Evolutionary conservation across 2,329 filamentous ascomycete species (phyloP), one percentile per base, ranked within the genome.

Genomic region (Colletotrichum paranaense): DNA sequence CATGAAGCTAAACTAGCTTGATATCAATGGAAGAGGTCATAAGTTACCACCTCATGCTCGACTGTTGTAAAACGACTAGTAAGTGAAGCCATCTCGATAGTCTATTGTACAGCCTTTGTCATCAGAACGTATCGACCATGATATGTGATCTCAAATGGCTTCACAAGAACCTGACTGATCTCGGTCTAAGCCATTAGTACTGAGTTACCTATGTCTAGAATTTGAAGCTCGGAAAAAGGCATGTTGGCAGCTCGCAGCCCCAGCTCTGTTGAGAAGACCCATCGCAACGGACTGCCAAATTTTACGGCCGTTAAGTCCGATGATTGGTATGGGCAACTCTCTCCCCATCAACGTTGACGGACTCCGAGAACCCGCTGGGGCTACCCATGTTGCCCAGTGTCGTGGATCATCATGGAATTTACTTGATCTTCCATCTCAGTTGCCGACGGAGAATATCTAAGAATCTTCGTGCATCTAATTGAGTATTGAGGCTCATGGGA

Each of bases 281-380:
- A n/a, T 49, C 42, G 42, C 42, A n/a, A 49, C 42, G 42, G 42
- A 22, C 42, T 22, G 42, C 42, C 42, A 49, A n/a, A n/a, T n/a
- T 8, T 49, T 49, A 49, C 42, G 19, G 19, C 42, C 42, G 42
- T 49, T 49, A 49, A 22, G 8, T 49, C 42, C 42, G 42, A 49
- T 49, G 7, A 49, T 6, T 8, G 19, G 42, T 19, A 49, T 11
- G 42, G 8, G 42, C 16, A 49, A 49, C 19, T 4, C 16, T 49
- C 42, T 49, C 42, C 7, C 7, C 42, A n/a, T 49, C 42, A 49
- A 49, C 42, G 19, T 49, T 49, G 19, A n/a, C 62, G 28, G 32
- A 65, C 62, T 65, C 49, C 62, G 49, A 30, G 35, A 56, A 30
- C 32, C 49, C 62, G 53, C 49, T 32, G 35, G 49, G 62, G n/a